Percentiles rank a stretch among this genome's conserved stretches.
phyloP scores from a whole-genome alignment of 2,329 filamentous ascomycete species.

The Dactylellina parvicollis region DNA sequence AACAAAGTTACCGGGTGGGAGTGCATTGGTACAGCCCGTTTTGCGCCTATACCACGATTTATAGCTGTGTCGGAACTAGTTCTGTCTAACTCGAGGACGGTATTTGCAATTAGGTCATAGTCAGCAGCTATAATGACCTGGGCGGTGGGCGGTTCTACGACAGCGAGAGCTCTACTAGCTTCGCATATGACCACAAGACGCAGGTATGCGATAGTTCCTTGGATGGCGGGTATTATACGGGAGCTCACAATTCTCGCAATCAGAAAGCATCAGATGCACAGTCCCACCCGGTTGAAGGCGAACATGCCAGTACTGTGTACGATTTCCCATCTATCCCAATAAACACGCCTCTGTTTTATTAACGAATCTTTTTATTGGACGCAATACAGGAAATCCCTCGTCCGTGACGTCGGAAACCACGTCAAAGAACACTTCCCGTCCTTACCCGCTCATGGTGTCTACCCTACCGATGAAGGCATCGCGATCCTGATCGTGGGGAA shows the following conservation, averaged over 20 bases:
- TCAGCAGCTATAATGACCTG: slow-evolving; percentile 86
- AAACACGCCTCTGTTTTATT: neutral
- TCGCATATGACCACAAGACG: slow-evolving; percentile 83
- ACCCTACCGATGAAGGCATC: slow-evolving; percentile 78
- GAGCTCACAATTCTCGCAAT: slow-evolving; percentile 18
- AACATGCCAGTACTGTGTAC: slow-evolving; percentile 82
- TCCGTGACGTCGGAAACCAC: slow-evolving; percentile 79
- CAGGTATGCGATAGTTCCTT: slow-evolving; percentile 66
- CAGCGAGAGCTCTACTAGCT: slow-evolving; percentile 85
- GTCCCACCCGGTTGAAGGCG: slow-evolving; percentile 79
- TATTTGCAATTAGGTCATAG: slow-evolving; percentile 69
- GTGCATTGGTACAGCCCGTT: slow-evolving; percentile 71
- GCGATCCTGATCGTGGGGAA: slow-evolving; percentile 86
- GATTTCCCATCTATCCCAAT: neutral
- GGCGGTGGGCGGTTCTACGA: slow-evolving; percentile 89
- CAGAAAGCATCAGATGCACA: slow-evolving; percentile 85
- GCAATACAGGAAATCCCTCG: slow-evolving; percentile 73
- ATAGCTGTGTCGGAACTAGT: neutral
- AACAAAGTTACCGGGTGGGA: slow-evolving; percentile 87
- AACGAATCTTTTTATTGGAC: neutral
- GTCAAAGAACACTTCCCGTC: slow-evolving; percentile 88
- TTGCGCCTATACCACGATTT: neutral
- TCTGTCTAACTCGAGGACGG: neutral
- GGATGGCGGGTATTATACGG: neutral
- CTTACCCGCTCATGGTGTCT: slow-evolving; percentile 78